phyloP scores from a whole-genome alignment of 2,329 filamentous ascomycete genomes.

The Trichoderma sp. region DNA sequence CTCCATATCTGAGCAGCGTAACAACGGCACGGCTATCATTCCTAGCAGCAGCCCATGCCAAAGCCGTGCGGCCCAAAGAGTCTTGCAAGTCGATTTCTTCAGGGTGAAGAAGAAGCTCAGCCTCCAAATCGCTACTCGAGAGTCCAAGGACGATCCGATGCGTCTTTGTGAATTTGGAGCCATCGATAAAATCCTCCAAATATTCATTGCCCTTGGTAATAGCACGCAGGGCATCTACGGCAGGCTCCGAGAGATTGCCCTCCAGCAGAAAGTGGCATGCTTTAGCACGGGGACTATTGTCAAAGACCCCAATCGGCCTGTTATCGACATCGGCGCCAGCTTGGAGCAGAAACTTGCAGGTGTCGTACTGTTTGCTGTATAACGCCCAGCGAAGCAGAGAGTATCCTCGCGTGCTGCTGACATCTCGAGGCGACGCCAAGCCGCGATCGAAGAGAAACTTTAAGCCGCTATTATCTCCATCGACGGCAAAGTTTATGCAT shows the following conservation, averaged over 20 bases:
- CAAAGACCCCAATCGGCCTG: conserved; percentile 26
- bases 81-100: conserved; percentile 27
- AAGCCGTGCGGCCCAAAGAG: conserved; percentile 29
- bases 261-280: conserved; percentile 31
- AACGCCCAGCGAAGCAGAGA: conserved; percentile 39
- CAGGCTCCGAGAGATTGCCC: conserved; percentile 26
- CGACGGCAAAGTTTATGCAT: conserved; percentile 34
- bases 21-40: conserved; percentile 27
- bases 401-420: conserved; percentile 38
- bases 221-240: conserved; percentile 27
- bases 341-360: conserved; percentile 34
- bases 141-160: conserved; percentile 29
- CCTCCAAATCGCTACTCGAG: conserved; percentile 24
- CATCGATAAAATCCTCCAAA: conserved; percentile 29
- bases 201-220: conserved; percentile 31
- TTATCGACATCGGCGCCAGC: conserved; percentile 38
- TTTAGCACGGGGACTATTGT: conserved; percentile 30
- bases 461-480: conserved; percentile 36
- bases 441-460: conserved; percentile 30
- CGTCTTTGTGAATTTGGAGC: conserved; percentile 27
- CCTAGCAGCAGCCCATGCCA: conserved; percentile 31
- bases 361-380: conserved; percentile 38
- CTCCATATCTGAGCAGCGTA: conserved; percentile 26
- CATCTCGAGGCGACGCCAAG: conserved; percentile 37
- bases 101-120: conserved; percentile 24